These are phyloP conservation scores for Catharanthus roseus DNA, from an alignment of 257 asterid genomes.

Conservation along the genomic window DNA sequence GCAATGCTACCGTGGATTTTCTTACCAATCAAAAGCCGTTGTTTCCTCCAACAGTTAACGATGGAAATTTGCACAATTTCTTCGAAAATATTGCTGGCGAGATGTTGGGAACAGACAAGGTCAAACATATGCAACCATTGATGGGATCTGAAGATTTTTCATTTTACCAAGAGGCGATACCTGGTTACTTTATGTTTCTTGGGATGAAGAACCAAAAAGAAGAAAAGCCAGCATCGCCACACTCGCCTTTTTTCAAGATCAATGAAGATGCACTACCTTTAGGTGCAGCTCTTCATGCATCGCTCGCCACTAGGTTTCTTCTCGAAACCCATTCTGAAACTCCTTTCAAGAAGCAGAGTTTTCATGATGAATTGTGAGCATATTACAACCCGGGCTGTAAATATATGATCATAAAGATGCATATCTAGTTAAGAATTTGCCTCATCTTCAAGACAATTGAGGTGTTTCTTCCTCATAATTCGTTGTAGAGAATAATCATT, in stretches of 20 bases:
- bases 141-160: conserved; percentile 93
- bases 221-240: conserved; percentile 35
- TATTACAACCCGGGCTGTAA: neutral
- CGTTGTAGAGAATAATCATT: conserved; percentile 1
- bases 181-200: conserved; percentile 69
- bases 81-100: conserved; percentile 55
- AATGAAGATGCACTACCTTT: conserved; percentile 68
- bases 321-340: conserved; percentile 27
- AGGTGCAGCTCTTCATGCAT: conserved; percentile 96
- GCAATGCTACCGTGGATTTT: conserved; percentile 72
- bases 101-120: conserved; percentile 47
- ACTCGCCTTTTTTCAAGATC: conserved; percentile 64
- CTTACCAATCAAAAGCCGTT: conserved; percentile 34
- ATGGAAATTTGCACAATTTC: conserved; percentile 45
- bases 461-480: neutral
- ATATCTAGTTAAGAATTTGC: neutral
- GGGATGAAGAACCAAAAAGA: conserved; percentile 56
- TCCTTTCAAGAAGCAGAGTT: conserved; percentile 17
- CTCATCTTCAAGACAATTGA: neutral
- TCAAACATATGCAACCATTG: conserved; percentile 53
- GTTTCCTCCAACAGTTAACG: conserved; percentile 74
- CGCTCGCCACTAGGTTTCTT: conserved; percentile 61
- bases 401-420: neutral
- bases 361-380: conserved; percentile 56
- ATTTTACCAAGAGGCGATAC: conserved; percentile 62